phyloP scores from a whole-genome alignment of 2,329 filamentous ascomycete species.

The Fusarium equiseti region DNA sequence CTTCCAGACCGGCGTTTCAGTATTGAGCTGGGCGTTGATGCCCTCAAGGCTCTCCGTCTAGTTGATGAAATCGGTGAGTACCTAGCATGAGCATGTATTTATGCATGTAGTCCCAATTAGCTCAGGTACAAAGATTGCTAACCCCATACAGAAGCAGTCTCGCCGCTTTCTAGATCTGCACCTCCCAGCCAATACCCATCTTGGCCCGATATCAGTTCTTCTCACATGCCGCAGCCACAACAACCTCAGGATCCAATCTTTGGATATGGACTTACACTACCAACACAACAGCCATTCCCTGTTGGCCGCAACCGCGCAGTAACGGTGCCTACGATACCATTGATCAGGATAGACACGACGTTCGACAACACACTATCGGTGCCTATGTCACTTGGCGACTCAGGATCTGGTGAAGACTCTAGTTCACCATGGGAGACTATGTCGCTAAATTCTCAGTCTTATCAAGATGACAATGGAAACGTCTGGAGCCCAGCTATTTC shows the following conservation, averaged over 20 bases:
- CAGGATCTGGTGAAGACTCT: constrained; percentile 34
- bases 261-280: constrained; percentile 6
- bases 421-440: constrained; percentile 31
- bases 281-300: constrained; percentile 6
- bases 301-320: constrained; percentile 9
- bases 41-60: constrained; percentile 27
- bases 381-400: constrained; percentile 16
- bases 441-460: constrained; percentile 27
- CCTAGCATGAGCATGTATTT: neutral
- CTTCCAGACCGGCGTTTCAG: constrained; percentile 18
- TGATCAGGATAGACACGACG: constrained; percentile 26
- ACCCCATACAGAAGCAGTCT: constrained; percentile 3
- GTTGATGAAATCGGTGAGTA: constrained; percentile 30
- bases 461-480: constrained; percentile 28
- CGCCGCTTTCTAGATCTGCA: constrained; percentile 22
- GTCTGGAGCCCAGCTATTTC: constrained; percentile 31
- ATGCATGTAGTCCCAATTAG: neutral
- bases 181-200: constrained; percentile 30
- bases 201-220: neutral
- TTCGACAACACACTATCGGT: constrained; percentile 14
- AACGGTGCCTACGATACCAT: constrained; percentile 19
- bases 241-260: constrained; percentile 4
- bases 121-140: constrained; percentile 1
- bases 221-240: constrained; percentile 6
- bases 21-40: constrained; percentile 29